phyloP scores from a whole-genome alignment of 805 yeast species.

The Metschnikowia bowlesiae region DNA sequence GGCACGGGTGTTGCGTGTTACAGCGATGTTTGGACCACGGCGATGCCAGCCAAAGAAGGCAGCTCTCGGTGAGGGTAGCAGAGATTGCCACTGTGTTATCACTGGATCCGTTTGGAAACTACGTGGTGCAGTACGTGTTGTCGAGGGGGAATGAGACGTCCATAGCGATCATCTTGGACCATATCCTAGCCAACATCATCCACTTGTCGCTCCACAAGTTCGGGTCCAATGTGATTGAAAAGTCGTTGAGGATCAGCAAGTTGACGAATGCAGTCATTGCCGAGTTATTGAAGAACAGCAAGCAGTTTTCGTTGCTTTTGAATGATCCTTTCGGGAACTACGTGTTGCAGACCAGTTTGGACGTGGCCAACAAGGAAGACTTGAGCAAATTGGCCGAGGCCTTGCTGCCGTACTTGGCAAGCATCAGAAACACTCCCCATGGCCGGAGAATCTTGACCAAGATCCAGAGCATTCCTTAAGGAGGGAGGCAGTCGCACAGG shows the following conservation, averaged over 20 bases:
- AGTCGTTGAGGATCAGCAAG: slow-evolving; percentile 45
- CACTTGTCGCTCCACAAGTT: slow-evolving; percentile 55
- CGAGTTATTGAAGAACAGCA: slow-evolving; percentile 35
- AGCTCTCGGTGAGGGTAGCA: slow-evolving; percentile 64
- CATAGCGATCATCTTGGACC: slow-evolving; percentile 30
- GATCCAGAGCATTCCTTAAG: slow-evolving; percentile 25
- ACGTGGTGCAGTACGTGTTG: slow-evolving; percentile 90
- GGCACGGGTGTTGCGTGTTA: slow-evolving; percentile 89
- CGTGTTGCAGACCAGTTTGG: slow-evolving; percentile 56
- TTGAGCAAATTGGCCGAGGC: slow-evolving; percentile 52
- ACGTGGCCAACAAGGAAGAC: slow-evolving; percentile 48
- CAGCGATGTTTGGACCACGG: slow-evolving; percentile 77
- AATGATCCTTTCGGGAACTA: slow-evolving; percentile 60
- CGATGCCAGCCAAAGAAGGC: slow-evolving; percentile 58
- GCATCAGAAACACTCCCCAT: slow-evolving; percentile 86
- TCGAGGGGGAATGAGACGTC: slow-evolving; percentile 41
- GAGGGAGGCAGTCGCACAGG: neutral
- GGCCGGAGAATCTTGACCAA: slow-evolving; percentile 90
- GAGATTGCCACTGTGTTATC: slow-evolving; percentile 64
- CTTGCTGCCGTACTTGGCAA: slow-evolving; percentile 71
- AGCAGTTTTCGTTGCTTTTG: slow-evolving; percentile 39
- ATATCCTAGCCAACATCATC: slow-evolving; percentile 34
- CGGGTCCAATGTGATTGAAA: slow-evolving; percentile 59
- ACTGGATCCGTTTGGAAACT: slow-evolving; percentile 93
- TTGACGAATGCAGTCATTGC: slow-evolving; percentile 43